Conservation (phyloP, 768 basidiomycete genomes). For the Agaricus bisporus region DNA sequence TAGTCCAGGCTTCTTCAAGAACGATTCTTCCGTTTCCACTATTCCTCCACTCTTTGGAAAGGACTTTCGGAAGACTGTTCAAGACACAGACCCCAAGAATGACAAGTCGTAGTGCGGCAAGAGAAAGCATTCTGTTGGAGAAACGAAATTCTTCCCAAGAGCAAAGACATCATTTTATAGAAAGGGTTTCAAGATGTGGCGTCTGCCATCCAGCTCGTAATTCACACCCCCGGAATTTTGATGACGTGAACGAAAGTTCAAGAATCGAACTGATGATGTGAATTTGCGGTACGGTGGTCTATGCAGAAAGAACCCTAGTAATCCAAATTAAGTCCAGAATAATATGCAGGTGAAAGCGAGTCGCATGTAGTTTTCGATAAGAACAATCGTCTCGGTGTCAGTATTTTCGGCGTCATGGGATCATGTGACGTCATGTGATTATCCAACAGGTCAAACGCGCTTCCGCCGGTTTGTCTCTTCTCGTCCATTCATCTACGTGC, state of each 20-base stretch:
- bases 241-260: too few species aligned
- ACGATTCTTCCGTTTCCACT: constrained; percentile 30
- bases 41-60: constrained; percentile 22
- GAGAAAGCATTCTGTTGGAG: not conserved
- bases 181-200: not conserved
- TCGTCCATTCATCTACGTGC: not conserved
- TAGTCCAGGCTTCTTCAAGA: constrained; percentile 36
- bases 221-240: too few species aligned
- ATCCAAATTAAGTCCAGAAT: too few species aligned
- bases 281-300: too few species aligned
- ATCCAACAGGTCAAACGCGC: not conserved
- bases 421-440: constrained; percentile 6
- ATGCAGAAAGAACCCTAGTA: too few species aligned
- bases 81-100: not conserved
- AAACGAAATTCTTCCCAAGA: not conserved
- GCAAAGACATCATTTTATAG: not conserved
- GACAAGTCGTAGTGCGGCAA: not conserved
- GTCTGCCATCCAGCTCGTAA: too few species aligned
- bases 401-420: too few species aligned
- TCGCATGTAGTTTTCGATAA: too few species aligned
- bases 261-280: too few species aligned
- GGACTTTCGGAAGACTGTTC: not conserved
- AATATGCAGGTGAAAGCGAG: too few species aligned
- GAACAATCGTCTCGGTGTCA: too few species aligned
- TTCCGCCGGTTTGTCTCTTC: not conserved